phyloP scores from a whole-genome alignment of 305 asterid genomes.

The Salvia sclarea region DNA sequence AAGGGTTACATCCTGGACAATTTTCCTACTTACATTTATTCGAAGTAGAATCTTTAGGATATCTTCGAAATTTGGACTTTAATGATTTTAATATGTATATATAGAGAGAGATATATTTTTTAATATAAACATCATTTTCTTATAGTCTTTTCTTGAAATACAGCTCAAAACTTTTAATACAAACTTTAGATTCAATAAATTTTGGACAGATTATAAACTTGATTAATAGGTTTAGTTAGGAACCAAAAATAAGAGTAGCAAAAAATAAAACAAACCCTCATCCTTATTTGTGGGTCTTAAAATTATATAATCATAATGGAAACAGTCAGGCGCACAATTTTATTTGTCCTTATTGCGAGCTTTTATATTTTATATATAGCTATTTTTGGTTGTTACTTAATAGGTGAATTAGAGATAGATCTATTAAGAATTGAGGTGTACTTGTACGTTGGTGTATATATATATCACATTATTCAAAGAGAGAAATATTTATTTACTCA shows the following conservation, averaged over 20 bases:
- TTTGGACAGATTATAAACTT: background rate
- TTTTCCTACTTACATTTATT: background rate
- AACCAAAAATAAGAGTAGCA: background rate
- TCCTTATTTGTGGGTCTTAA: background rate
- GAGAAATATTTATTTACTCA: too few species aligned
- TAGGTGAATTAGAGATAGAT: background rate
- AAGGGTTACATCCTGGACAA: background rate
- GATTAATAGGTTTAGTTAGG: background rate
- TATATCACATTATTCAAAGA: too few species aligned
- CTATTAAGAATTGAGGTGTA: too few species aligned
- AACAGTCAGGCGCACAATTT: background rate
- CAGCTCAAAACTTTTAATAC: background rate
- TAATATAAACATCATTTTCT: background rate
- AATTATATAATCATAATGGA: too few species aligned
- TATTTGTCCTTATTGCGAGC: background rate
- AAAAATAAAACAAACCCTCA: background rate
- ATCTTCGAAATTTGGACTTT: constrained; percentile 5
- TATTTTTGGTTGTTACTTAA: background rate
- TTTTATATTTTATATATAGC: background rate
- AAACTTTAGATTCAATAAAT: background rate
- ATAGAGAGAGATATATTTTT: too few species aligned
- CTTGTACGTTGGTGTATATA: too few species aligned
- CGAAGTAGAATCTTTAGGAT: constrained; percentile 7
- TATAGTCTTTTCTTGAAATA: background rate
- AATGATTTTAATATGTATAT: background rate